Base-by-base conservation (phyloP, 108 stramenopile genomes). In the Chaetoceros muelleri region DNA sequence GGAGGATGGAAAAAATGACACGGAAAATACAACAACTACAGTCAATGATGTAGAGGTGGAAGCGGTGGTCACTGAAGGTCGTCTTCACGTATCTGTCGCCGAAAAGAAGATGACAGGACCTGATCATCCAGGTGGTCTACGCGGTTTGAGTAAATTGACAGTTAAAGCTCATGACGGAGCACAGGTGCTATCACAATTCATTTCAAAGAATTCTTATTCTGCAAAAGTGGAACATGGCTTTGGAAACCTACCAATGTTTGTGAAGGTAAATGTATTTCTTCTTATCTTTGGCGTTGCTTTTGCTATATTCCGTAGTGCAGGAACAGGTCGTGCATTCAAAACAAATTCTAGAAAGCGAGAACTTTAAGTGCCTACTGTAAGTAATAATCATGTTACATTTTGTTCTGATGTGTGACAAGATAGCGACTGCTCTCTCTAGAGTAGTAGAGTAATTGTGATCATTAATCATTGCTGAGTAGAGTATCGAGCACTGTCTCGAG, bases 341-440 rank as follows among this genome's bases (percentile, higher is more conserved):
- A 49, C 13, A 49, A 49, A 49, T 49, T 44, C 44, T 44, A 44
- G 44, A 44, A 44, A 44, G 44, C 44, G 44, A 16, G 44, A 44
- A 16, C 16, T 44, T 16, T 44, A 44, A 17, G 44, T 16, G 10
- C 17, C 44, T 16, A 44, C 17, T 44, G n/a, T n/a, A n/a, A n/a
- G n/a, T n/a, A n/a, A n/a, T n/a, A n/a, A n/a, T n/a, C n/a, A n/a
- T n/a, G n/a, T n/a, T n/a, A n/a, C n/a, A n/a, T n/a, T n/a, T n/a
- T n/a, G n/a, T n/a, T n/a, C n/a, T n/a, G n/a, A n/a, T n/a, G n/a
- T n/a, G n/a, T n/a, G n/a, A n/a, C n/a, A n/a, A n/a, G n/a, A n/a
- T n/a, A n/a, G n/a, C n/a, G n/a, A n/a, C n/a, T n/a, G n/a, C n/a
- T n/a, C n/a, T n/a, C n/a, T n/a, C n/a, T n/a, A n/a, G n/a, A n/a